Conservation (phyloP, 805 yeast species). For the Ogataea henricii region DNA sequence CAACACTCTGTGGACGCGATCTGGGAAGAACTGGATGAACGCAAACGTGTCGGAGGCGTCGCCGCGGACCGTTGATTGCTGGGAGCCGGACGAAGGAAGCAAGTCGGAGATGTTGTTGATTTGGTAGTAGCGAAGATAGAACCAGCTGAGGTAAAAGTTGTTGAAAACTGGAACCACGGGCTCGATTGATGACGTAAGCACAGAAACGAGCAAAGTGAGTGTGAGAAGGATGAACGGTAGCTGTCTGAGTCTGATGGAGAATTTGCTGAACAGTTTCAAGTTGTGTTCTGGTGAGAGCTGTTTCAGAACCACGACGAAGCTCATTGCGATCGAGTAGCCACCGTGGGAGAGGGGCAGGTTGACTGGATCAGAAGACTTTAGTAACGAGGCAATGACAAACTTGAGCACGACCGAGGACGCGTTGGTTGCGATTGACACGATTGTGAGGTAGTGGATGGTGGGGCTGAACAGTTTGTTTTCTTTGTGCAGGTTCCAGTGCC, state of each 20-base stretch:
- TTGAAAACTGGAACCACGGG: slow-evolving; percentile 58
- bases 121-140: slow-evolving; percentile 78
- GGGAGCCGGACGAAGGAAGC: slow-evolving; percentile 27
- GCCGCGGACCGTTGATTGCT: slow-evolving; percentile 50
- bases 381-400: slow-evolving; percentile 26
- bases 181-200: slow-evolving; percentile 36
- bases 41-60: slow-evolving; percentile 92
- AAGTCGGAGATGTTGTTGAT: slow-evolving; percentile 38
- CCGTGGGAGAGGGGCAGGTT: slow-evolving; percentile 54
- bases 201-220: slow-evolving; percentile 32
- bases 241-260: slow-evolving; percentile 55
- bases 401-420: slow-evolving; percentile 48
- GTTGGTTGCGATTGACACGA: slow-evolving; percentile 62
- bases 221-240: slow-evolving; percentile 52
- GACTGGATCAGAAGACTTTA: slow-evolving; percentile 42
- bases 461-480: slow-evolving; percentile 35
- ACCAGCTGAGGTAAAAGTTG: slow-evolving; percentile 71
- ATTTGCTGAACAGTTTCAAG: slow-evolving; percentile 44
- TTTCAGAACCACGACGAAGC: slow-evolving; percentile 57
- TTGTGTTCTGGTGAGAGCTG: slow-evolving; percentile 62
- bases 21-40: slow-evolving; percentile 83
- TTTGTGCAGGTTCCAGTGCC: slow-evolving; percentile 44
- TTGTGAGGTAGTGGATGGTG: slow-evolving; percentile 49
- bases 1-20: slow-evolving; percentile 50
- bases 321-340: slow-evolving; percentile 47